Conservation (phyloP, 148 eudicot species). For the Gaultheria prostrata region DNA sequence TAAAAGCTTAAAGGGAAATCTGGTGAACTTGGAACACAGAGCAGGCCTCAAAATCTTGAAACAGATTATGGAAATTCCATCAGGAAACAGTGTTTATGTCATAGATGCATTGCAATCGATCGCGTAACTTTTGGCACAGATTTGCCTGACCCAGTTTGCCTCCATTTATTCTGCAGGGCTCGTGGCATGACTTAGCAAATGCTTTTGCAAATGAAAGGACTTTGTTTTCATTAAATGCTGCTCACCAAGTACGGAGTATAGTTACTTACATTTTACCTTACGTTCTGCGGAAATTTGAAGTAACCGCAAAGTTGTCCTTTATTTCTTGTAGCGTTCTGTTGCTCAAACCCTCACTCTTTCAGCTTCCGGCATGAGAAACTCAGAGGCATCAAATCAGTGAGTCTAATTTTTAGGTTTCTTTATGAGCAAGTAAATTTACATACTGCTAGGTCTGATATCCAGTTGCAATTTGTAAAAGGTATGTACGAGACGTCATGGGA, state of each 20-base stretch:
- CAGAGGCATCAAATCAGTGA: slow-evolving; percentile 73
- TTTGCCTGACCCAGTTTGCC: slow-evolving; percentile 10
- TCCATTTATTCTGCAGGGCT: slow-evolving; percentile 56
- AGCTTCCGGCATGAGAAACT: slow-evolving; percentile 63
- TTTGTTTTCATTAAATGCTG: slow-evolving; percentile 61
- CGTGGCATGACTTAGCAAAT: slow-evolving; percentile 79
- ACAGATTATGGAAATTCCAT: not conserved
- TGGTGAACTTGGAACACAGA: not conserved
- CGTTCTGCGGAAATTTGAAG: not conserved
- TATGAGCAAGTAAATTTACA: not conserved
- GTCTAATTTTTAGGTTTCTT: slow-evolving; percentile 22
- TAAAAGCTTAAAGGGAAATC: not conserved
- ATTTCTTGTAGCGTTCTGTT: slow-evolving; percentile 68
- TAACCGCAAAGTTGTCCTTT: slow-evolving; percentile 1
- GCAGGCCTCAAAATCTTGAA: not conserved
- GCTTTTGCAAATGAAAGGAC: slow-evolving; percentile 61
- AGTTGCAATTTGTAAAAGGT: slow-evolving; percentile 39
- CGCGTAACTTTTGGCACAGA: not conserved
- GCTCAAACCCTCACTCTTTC: slow-evolving; percentile 81
- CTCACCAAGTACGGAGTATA: slow-evolving; percentile 62
- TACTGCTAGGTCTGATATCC: slow-evolving; percentile 18
- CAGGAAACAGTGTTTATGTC: not conserved
- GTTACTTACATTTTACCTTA: slow-evolving; percentile 10
- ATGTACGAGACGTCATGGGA: slow-evolving; percentile 59
- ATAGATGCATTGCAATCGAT: not conserved